phyloP scores from a whole-genome alignment of 257 asterid genomes.

The Solanum infundibuliforme region DNA sequence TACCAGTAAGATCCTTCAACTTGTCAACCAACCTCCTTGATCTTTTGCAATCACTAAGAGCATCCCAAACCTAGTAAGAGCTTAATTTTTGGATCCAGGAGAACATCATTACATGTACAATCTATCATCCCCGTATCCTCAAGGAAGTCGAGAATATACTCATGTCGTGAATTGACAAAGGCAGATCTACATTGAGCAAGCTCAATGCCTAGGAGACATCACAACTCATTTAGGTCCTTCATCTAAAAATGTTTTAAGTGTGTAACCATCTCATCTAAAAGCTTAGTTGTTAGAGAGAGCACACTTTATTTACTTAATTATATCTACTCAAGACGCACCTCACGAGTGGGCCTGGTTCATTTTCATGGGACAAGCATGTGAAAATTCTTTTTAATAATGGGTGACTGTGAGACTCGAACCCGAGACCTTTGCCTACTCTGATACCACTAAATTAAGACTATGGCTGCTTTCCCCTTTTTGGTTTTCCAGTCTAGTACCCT shows the following conservation, averaged over 20 bases:
- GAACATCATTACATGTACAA: neutral
- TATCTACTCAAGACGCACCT: neutral
- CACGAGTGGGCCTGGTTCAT: neutral
- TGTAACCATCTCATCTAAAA: neutral
- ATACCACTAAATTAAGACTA: neutral
- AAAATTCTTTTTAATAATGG: neutral
- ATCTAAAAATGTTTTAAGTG: neutral
- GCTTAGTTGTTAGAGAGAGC: neutral
- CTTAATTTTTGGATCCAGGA: neutral
- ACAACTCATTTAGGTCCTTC: neutral
- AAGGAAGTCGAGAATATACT: neutral
- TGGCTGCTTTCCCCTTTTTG: neutral
- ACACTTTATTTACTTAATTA: neutral
- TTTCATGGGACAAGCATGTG: neutral
- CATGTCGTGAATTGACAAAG: neutral
- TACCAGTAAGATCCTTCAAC: neutral
- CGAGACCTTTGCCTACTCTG: neutral
- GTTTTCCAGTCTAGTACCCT: neutral
- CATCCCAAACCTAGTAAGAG: neutral
- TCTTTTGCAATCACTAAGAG: neutral
- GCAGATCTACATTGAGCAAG: neutral
- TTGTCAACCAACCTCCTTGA: neutral
- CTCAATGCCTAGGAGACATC: neutral
- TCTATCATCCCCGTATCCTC: neutral
- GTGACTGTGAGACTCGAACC: neutral